phyloP scores from a whole-genome alignment of 345 rosid species.

The Aegle marmelos region DNA sequence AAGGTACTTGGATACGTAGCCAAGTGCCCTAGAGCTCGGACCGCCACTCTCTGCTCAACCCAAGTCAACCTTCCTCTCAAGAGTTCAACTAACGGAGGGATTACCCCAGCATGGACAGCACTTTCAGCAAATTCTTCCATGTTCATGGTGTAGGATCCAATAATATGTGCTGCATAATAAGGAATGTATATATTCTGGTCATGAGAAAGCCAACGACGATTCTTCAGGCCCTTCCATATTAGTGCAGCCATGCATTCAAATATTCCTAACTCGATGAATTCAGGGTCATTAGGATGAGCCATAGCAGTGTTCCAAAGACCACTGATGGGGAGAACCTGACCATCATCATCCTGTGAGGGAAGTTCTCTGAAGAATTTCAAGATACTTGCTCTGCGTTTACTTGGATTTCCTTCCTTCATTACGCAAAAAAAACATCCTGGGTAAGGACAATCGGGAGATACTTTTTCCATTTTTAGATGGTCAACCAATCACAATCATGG shows the following conservation, averaged over 20 bases:
- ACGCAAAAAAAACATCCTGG: constrained; percentile 99
- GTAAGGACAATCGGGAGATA: constrained; percentile 82
- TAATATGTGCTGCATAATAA: constrained; percentile 95
- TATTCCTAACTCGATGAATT: constrained; percentile 91
- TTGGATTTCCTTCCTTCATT: constrained; percentile 99
- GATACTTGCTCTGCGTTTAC: constrained; percentile 85
- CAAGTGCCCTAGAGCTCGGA: constrained; percentile 92
- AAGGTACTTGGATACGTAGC: constrained; percentile 91
- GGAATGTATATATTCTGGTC: constrained; percentile 98
- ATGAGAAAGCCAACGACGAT: constrained; percentile 90
- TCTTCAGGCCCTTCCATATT: constrained; percentile 96
- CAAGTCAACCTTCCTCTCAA: constrained; percentile 93
- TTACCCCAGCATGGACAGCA: constrained; percentile 83
- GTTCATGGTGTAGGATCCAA: constrained; percentile 98
- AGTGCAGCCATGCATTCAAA: constrained; percentile 96
- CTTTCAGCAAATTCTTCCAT: constrained; percentile 95
- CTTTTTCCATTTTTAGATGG: constrained; percentile 63
- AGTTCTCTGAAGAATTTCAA: constrained; percentile 91
- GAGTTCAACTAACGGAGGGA: constrained; percentile 88
- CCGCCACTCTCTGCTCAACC: constrained; percentile 99
- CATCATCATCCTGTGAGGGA: constrained; percentile 94
- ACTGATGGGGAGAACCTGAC: constrained; percentile 97
- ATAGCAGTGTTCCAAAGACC: constrained; percentile 99
- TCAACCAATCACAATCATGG: constrained; percentile 15
- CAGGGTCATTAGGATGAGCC: constrained; percentile 99